Percentiles rank a stretch among this genome's conserved stretches.
Conservation (phyloP, 1,139 yeast species). For the Insectozyma bohioensis region DNA sequence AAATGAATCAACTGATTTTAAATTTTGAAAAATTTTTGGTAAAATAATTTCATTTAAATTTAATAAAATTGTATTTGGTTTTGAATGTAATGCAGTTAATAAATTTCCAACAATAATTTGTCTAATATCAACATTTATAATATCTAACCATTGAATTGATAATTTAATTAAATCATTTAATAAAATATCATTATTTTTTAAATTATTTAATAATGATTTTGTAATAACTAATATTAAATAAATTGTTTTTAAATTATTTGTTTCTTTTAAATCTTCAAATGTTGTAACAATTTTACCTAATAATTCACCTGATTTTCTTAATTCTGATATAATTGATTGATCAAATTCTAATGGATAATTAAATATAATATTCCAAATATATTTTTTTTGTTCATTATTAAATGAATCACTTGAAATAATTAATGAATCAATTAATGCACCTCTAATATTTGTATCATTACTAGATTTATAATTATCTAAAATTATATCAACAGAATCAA, state of each 20-base stretch:
- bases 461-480: slow-evolving; percentile 10
- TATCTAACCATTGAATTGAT: slow-evolving; percentile 20
- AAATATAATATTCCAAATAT: slow-evolving; percentile 21
- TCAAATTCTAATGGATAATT: slow-evolving; percentile 16
- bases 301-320: slow-evolving; percentile 34
- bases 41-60: slow-evolving; percentile 69
- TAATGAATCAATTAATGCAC: slow-evolving; percentile 36
- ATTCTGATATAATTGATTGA: slow-evolving; percentile 18
- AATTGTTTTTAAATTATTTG: slow-evolving; percentile 20
- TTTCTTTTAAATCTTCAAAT: slow-evolving; percentile 16
- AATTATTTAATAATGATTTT: slow-evolving; percentile 30
- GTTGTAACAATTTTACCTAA: slow-evolving; percentile 25
- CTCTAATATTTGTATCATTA: slow-evolving; percentile 20
- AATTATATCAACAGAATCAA: slow-evolving; percentile 8
- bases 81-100: slow-evolving; percentile 61
- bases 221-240: slow-evolving; percentile 36
- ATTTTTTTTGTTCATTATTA: slow-evolving; percentile 12
- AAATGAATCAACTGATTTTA: slow-evolving; percentile 54
- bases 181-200: slow-evolving; percentile 15
- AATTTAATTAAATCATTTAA: slow-evolving; percentile 15
- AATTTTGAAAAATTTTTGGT: slow-evolving; percentile 55
- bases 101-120: slow-evolving; percentile 61
- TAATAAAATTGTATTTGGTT: slow-evolving; percentile 58
- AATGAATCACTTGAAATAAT: slow-evolving; percentile 15
- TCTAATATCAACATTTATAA: slow-evolving; percentile 41